Evolutionary conservation across 805 yeast genomes (phyloP).

Genomic region (Wickerhamiella brachini): DNA sequence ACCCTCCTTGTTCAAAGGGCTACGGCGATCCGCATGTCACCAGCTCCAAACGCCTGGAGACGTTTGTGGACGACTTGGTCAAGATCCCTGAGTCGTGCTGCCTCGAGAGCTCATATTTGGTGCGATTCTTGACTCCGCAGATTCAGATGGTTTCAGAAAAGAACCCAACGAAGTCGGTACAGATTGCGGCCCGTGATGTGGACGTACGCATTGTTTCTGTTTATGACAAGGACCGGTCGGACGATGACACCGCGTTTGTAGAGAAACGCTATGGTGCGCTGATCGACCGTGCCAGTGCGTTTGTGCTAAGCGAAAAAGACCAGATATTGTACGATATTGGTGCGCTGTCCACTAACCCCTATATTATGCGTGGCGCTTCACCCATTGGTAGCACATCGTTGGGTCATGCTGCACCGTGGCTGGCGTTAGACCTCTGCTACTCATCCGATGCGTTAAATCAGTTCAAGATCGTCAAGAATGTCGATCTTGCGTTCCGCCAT

Average conservation of each 20-base stretch:
- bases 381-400: slow-evolving; percentile 4
- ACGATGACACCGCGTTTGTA: slow-evolving; percentile 33
- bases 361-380: slow-evolving; percentile 44
- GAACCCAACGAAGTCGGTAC: slow-evolving; percentile 42
- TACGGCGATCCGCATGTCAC: background rate
- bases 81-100: slow-evolving; percentile 27
- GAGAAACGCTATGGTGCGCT: slow-evolving; percentile 59
- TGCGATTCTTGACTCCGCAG: slow-evolving; percentile 69
- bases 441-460: slow-evolving; percentile 35
- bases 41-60: slow-evolving; percentile 4
- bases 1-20: background rate
- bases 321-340: slow-evolving; percentile 50
- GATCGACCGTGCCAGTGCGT: slow-evolving; percentile 58
- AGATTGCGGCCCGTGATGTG: slow-evolving; percentile 62
- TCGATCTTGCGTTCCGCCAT: slow-evolving; percentile 47
- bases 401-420: slow-evolving; percentile 75
- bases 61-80: slow-evolving; percentile 31
- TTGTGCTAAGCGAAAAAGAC: slow-evolving; percentile 45
- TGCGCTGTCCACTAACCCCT: slow-evolving; percentile 25
- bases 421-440: slow-evolving; percentile 57
- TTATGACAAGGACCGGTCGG: slow-evolving; percentile 32
- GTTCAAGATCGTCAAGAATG: slow-evolving; percentile 46
- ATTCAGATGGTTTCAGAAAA: slow-evolving; percentile 49
- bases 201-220: slow-evolving; percentile 58
- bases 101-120: slow-evolving; percentile 38